Evolutionary conservation across 2,329 filamentous ascomycete species (phyloP).

Genomic region (Diaporthe sp.): DNA sequence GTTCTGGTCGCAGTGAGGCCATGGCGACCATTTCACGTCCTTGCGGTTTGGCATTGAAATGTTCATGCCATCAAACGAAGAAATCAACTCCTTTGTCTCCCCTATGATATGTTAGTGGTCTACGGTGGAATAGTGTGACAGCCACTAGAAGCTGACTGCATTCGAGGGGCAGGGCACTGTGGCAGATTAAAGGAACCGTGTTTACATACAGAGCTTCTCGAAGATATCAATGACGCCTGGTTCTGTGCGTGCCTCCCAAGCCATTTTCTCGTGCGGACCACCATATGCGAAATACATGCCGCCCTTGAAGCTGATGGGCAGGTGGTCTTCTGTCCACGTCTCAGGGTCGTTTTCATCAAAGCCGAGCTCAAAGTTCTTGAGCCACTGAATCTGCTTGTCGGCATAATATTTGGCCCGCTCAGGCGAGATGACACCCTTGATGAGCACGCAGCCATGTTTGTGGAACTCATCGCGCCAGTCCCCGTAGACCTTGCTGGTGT

Average conservation of each 20-base stretch:
- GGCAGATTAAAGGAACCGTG: too few species aligned
- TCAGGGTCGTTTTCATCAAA: conserved; percentile 41
- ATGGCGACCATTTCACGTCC: conserved; percentile 55
- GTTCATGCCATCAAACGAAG: conserved; percentile 64
- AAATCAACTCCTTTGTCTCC: conserved; percentile 60
- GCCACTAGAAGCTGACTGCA: background rate
- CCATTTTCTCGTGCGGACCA: conserved; percentile 62
- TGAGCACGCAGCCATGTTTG: conserved; percentile 55
- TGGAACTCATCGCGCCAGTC: conserved; percentile 62
- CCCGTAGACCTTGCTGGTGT: conserved; percentile 49
- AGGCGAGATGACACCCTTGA: conserved; percentile 55
- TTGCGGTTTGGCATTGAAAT: conserved; percentile 49
- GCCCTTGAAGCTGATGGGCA: conserved; percentile 59
- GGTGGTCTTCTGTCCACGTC: conserved; percentile 40
- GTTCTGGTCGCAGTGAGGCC: conserved; percentile 61
- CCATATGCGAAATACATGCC: conserved; percentile 63
- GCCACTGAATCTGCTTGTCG: conserved; percentile 38
- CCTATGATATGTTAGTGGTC: conserved; percentile 38
- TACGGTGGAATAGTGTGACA: too few species aligned
- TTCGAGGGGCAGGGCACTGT: conserved; percentile 38
- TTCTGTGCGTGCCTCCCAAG: conserved; percentile 62
- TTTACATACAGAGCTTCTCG: conserved; percentile 55
- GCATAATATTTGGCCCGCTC: conserved; percentile 46
- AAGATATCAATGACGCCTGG: conserved; percentile 62
- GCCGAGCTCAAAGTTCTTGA: conserved; percentile 44